Base-by-base conservation (phyloP, 305 asterid species). In the Solanum hybrid region DNA sequence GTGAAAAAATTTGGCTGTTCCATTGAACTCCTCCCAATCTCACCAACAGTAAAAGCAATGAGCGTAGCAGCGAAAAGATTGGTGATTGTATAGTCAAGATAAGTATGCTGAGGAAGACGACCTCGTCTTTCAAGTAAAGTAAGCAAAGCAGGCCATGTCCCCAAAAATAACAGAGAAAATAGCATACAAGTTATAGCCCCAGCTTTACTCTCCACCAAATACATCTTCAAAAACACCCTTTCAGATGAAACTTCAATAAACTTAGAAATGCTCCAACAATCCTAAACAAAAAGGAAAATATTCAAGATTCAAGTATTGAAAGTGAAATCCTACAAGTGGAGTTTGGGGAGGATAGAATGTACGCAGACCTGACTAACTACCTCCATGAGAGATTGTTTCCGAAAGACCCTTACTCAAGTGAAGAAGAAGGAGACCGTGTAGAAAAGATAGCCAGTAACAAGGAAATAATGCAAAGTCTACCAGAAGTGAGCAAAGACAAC, bases 41-140 rank as follows among this genome's bases (percentile, higher is more conserved):
- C 95, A 31, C 98, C 99, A 89, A 96, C 94, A 29, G 99, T 95
- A 93, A 96, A 95, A 73, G 98, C 99, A 79, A 97, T 95, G 73
- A 97, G 91, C 45, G 93, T 91, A 61, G 99, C 98, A 87, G 98
- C 97, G 89, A 95, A 91, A 9, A 97, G 93, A 92, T 96, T 97
- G 0, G 98, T 95, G 94, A 95, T 72, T 1, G 99, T 92, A 91
- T 97, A 97, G 92, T 97, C 99, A 76, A 97, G 99, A 81, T 97
- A 97, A n/a, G 97, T 96, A 84, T 97, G 98, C 89, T 93, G 95
- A 83, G 96, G 96, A 37, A 94, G 94, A 77, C 93, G 95, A n/a
- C 95, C 95, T 0, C 94, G 89, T 83, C 95, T 88, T 87, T 94
- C 95, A 33, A 94, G 90, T 11, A 91, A 91, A 80, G 93, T 91